These are phyloP conservation scores for Cladophialophora carrionii DNA, from an alignment of 2,329 filamentous ascomycete species.

Conservation along the genomic window DNA sequence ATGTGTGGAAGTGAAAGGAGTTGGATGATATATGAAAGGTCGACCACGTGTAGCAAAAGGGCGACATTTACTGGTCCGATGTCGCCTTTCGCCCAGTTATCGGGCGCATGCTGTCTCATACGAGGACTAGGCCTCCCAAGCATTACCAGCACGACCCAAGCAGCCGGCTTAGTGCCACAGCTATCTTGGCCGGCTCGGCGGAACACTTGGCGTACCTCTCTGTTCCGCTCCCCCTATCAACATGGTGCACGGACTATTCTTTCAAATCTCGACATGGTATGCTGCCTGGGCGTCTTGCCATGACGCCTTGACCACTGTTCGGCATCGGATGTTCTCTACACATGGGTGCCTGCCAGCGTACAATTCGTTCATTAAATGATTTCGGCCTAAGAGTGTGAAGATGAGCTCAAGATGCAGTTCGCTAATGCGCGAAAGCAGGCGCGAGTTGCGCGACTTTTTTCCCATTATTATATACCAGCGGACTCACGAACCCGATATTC, in stretches of 20 bases:
- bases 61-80: not conserved
- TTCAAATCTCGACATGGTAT: not conserved
- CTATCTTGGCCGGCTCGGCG: not conserved
- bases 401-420: no score
- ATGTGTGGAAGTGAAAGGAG: not conserved
- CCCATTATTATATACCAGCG: no score
- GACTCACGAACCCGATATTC: not conserved
- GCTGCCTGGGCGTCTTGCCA: not conserved
- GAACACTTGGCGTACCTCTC: not conserved
- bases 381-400: no score
- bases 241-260: not conserved
- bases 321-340: not conserved
- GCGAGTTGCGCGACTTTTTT: no score
- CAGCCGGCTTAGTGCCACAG: not conserved
- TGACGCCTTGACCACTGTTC: not conserved
- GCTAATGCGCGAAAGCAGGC: no score
- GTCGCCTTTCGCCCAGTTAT: not conserved
- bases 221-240: not conserved
- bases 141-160: not conserved
- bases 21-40: not conserved
- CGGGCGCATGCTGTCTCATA: not conserved
- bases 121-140: not conserved
- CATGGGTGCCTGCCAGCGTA: not conserved
- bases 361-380: no score
- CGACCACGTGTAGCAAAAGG: not conserved